Evolutionary conservation across 345 rosid species (phyloP), one percentile per base, ranked within the genome.

Genomic region (Acer campestre): DNA sequence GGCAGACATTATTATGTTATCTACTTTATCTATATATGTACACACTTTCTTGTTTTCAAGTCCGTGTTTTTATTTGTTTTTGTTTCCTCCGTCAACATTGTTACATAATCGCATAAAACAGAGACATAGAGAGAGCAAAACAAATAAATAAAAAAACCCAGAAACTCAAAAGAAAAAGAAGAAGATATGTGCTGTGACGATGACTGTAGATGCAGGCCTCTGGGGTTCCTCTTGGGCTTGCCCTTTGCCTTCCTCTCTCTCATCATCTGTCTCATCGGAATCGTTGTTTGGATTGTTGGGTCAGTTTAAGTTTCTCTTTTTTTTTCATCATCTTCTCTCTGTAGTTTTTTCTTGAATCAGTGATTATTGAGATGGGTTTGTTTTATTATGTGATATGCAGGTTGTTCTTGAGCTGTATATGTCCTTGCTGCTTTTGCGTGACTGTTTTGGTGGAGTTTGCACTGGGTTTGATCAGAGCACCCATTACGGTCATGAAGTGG

Each of bases 231-330:
- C 14, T 55, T 90, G 73, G 92, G 91, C 68, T 86, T 90, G 27
- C 96, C 96, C 56, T 91, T 88, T 63, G 91, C 92, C 76, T 87
- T 91, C 71, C 85, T 90, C 40, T 73, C 93, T 46, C 77, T 90
- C 62, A 68, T 90, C 69, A 74, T 91, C 80, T 87, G 93, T 22
- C 35, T 91, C 11, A 56, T 91, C 10, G 91, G 94, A 14, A 73
- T 88, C 9, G 18, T 91, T 7, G 42, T 86, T 18, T 87, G 96
- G 93, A 86, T 91, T 58, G 82, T 88, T 16, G 92, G 93, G 93
- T 89, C 6, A 40, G 88, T 79, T 7, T 66, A n/a, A 27, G 8
- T 16, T 35, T 58, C 70, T n/a, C 31, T 22, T 1, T 4, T 17
- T 17, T 29, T 29, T 29, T 2, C 3, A 6, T 65, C 71, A 65